These are phyloP conservation scores for Stephania cephalantha DNA, from an alignment of 164 flowering plant genomes.

Conservation along the genomic window DNA sequence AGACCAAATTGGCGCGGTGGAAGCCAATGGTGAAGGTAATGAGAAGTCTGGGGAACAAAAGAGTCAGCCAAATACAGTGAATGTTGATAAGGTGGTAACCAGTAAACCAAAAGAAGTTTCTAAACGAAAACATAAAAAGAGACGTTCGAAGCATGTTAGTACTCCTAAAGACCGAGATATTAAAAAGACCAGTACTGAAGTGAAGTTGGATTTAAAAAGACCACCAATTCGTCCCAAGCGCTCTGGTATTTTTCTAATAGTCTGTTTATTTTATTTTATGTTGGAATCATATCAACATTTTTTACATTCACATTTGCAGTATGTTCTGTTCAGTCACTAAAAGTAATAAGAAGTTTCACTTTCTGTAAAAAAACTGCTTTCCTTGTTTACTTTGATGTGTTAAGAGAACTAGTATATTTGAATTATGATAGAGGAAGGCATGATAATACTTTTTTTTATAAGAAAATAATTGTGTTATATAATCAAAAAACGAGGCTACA, in stretches of 20 bases:
- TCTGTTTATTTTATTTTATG: neutral
- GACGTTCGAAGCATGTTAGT: conserved; percentile 19
- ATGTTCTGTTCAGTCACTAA: neutral
- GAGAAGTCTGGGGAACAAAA: conserved; percentile 12
- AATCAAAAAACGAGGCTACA: too few species aligned
- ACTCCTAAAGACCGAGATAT: neutral
- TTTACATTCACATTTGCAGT: neutral
- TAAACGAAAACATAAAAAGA: conserved; percentile 5
- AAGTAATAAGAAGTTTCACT: neutral
- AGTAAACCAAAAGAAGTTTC: neutral
- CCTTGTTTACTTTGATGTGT: neutral
- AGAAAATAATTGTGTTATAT: too few species aligned
- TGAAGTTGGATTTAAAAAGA: conserved; percentile 30
- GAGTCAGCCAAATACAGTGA: conserved; percentile 17
- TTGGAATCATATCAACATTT: neutral
- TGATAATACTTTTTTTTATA: too few species aligned
- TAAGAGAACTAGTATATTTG: neutral
- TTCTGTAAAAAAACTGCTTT: neutral
- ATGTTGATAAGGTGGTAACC: conserved; percentile 10
- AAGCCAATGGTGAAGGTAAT: conserved; percentile 19
- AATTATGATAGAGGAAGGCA: neutral
- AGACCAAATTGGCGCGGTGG: conserved; percentile 16
- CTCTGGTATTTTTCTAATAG: neutral
- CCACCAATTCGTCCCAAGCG: conserved; percentile 13
- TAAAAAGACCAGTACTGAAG: conserved; percentile 29